Conservation (phyloP, 257 asterid genomes). For the Striga asiatica region DNA sequence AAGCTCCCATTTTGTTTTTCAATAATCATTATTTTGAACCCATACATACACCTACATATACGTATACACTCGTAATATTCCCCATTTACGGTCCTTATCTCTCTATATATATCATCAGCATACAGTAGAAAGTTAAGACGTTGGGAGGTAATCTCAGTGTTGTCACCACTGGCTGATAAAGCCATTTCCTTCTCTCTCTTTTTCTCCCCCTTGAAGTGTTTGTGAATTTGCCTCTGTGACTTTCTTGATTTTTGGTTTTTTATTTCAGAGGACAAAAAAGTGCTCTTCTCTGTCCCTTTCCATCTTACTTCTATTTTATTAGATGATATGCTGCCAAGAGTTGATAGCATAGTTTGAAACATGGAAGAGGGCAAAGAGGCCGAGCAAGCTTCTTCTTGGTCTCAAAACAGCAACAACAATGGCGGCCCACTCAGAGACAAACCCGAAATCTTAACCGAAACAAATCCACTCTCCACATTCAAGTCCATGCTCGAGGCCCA, state of each 20-base stretch:
- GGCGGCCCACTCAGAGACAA: constrained; percentile 18
- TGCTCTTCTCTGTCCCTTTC: no score
- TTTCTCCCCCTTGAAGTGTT: neutral
- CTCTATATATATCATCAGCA: no score
- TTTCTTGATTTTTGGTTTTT: neutral
- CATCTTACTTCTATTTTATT: neutral
- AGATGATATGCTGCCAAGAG: constrained; percentile 38
- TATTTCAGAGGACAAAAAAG: neutral
- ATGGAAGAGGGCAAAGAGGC: constrained; percentile 43
- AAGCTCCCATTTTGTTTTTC: constrained; percentile 4
- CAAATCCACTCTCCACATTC: constrained; percentile 46
- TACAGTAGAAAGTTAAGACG: no score
- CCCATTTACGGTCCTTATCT: constrained; percentile 1
- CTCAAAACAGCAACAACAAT: constrained; percentile 21
- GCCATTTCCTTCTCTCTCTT: constrained; percentile 8
- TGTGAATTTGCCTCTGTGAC: neutral
- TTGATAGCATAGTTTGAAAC: constrained; percentile 58
- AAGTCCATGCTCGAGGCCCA: constrained; percentile 71
- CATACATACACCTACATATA: no score
- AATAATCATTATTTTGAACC: neutral
- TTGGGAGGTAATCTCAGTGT: no score
- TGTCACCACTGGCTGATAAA: constrained; percentile 2
- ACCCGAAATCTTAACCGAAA: constrained; percentile 46
- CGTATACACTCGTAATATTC: neutral
- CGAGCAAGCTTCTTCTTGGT: constrained; percentile 44